phyloP scores from a whole-genome alignment of 495 filamentous ascomycete genomes.

The Eremomyces bilateralis region DNA sequence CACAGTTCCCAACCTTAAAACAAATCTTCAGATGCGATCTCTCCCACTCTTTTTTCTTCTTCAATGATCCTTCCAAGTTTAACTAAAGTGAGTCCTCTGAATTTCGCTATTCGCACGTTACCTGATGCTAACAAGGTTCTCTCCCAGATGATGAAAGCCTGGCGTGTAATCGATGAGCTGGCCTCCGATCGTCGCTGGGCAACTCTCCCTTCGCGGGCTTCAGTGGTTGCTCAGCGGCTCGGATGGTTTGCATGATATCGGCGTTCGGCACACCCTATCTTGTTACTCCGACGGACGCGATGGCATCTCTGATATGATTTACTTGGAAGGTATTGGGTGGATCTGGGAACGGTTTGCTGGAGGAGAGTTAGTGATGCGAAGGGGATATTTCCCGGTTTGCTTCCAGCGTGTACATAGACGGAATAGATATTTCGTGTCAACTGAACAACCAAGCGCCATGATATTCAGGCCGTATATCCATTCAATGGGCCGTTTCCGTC shows the following conservation, averaged over 20 bases:
- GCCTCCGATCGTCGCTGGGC: conserved; percentile 38
- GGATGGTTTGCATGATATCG: conserved; percentile 70
- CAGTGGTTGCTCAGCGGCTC: conserved; percentile 58
- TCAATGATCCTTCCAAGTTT: conserved; percentile 99
- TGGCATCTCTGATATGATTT: conserved; percentile 85
- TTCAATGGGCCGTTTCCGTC: too few relatives aligned
- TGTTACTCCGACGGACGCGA: conserved; percentile 91
- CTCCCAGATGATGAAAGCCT: conserved; percentile 94
- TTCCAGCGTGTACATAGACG: too few relatives aligned
- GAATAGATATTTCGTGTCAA: too few relatives aligned
- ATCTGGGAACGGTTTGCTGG: too few relatives aligned
- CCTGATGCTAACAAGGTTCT: conserved; percentile 3
- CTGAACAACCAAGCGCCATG: too few relatives aligned
- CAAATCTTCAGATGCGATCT: conserved; percentile 4
- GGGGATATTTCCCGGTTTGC: too few relatives aligned
- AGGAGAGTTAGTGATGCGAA: too few relatives aligned
- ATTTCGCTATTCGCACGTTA: not conserved
- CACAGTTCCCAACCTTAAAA: too few relatives aligned
- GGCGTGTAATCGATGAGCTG: conserved; percentile 77
- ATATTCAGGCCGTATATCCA: too few relatives aligned
- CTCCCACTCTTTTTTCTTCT: conserved; percentile 32
- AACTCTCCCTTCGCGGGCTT: conserved; percentile 71
- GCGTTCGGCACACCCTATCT: conserved; percentile 97
- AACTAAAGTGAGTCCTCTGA: conserved; percentile 48
- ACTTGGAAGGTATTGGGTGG: conserved; percentile 34